A percentile compares a stretch with the other conserved stretches of the same genome.
Conservation (phyloP, 2,329 filamentous ascomycete species). For the Lecanoromycetidae sp. region DNA sequence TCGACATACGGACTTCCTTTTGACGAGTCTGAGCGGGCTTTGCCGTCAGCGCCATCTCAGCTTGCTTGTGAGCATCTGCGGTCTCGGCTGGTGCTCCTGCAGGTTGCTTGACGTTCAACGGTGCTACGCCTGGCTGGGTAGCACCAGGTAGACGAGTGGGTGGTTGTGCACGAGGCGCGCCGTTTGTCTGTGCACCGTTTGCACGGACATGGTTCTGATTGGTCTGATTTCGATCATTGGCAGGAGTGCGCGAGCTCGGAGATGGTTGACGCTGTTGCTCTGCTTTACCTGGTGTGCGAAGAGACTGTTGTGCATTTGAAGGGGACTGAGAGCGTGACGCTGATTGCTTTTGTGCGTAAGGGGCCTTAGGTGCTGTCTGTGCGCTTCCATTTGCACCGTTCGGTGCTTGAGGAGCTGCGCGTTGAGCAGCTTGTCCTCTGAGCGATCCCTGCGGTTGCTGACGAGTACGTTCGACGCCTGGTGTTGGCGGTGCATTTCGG, state of each 20-base stretch:
- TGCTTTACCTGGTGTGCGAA: conserved; percentile 27
- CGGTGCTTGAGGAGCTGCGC: conserved; percentile 54
- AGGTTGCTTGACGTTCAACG: conserved; percentile 62
- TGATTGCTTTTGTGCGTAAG: conserved; percentile 34
- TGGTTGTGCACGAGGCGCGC: conserved; percentile 31
- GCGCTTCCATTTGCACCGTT: conserved; percentile 23
- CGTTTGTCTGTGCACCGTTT: conserved; percentile 30
- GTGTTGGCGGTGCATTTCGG: conserved; percentile 71
- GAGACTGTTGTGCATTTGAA: conserved; percentile 24
- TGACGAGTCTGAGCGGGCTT: conserved; percentile 64
- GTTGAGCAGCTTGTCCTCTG: conserved; percentile 56
- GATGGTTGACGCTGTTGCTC: conserved; percentile 26
- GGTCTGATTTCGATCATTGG: conserved; percentile 22
- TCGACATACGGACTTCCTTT: conserved; percentile 95
- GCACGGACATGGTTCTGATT: conserved; percentile 20
- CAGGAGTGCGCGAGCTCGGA: conserved; percentile 26
- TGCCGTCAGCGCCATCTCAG: conserved; percentile 76
- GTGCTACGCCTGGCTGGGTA: conserved; percentile 46
- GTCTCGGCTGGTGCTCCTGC: conserved; percentile 35
- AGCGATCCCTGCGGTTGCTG: conserved; percentile 40
- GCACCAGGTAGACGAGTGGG: conserved; percentile 43
- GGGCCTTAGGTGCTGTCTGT: conserved; percentile 28
- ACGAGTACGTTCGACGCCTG: conserved; percentile 37
- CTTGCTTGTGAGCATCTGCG: conserved; percentile 68
- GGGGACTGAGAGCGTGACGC: conserved; percentile 24